Percentiles rank a stretch among this genome's conserved stretches.
Evolutionary conservation across 2,329 filamentous ascomycete genomes (phyloP).

Genomic region (Colletotrichum graminicola): DNA sequence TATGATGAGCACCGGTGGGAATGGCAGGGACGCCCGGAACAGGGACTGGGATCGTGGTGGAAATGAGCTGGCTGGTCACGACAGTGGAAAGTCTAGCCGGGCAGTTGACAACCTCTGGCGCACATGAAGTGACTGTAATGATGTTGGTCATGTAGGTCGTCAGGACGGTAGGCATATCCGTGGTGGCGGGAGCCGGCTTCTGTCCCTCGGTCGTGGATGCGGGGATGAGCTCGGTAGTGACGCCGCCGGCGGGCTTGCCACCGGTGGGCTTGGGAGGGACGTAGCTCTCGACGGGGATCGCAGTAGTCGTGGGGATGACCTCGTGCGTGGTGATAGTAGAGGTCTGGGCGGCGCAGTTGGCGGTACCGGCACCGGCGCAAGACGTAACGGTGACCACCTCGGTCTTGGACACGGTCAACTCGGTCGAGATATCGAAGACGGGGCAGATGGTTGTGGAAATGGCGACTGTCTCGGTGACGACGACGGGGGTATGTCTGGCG

Average conservation of each 20-base stretch:
- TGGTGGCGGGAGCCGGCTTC: slow-evolving; percentile 49
- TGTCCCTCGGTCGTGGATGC: slow-evolving; percentile 38
- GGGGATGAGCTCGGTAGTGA: slow-evolving; percentile 6
- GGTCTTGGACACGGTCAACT: slow-evolving; percentile 44
- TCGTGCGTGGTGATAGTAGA: slow-evolving; percentile 37
- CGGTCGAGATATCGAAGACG: slow-evolving; percentile 43
- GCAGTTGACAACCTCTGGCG: slow-evolving; percentile 56
- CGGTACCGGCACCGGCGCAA: slow-evolving; percentile 43
- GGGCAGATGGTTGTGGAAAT: slow-evolving; percentile 62
- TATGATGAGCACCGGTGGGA: slow-evolving; percentile 31
- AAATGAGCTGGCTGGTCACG: slow-evolving; percentile 55
- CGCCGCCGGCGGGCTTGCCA: slow-evolving; percentile 20
- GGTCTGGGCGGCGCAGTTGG: slow-evolving; percentile 45
- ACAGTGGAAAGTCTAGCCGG: slow-evolving; percentile 51
- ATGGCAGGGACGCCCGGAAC: background rate
- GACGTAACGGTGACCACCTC: slow-evolving; percentile 48
- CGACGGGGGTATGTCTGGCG: slow-evolving; percentile 25
- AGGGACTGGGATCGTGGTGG: slow-evolving; percentile 37
- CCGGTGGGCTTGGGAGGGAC: slow-evolving; percentile 24
- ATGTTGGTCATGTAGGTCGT: slow-evolving; percentile 48
- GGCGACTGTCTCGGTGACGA: slow-evolving; percentile 51
- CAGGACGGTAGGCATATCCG: slow-evolving; percentile 50
- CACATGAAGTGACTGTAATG: slow-evolving; percentile 67
- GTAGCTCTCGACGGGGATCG: slow-evolving; percentile 39
- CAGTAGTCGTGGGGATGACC: slow-evolving; percentile 25